A percentile compares a stretch with the other conserved stretches of the same genome.
Evolutionary conservation across 768 basidiomycete genomes (phyloP).

Genomic region (Leccinum barrowsii): DNA sequence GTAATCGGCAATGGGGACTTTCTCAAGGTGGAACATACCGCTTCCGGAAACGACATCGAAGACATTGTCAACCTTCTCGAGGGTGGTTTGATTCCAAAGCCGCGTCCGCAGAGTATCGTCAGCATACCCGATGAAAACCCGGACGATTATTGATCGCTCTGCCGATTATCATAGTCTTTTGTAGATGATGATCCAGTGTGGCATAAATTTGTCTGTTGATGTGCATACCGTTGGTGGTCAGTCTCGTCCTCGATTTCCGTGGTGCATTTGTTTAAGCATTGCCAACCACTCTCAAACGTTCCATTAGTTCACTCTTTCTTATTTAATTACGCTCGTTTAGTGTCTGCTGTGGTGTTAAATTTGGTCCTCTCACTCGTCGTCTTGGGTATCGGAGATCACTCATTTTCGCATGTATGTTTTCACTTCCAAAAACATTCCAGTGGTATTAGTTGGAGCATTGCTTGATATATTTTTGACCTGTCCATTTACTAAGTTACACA

Average conservation of each 20-base stretch:
- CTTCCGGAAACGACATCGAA: conserved; percentile 46
- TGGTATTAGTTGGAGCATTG: conserved; percentile 11
- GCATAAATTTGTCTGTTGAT: conserved; percentile 23
- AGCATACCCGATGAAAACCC: conserved; percentile 54
- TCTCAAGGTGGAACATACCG: background rate
- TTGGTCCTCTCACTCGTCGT: conserved; percentile 11
- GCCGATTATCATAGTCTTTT: conserved; percentile 5
- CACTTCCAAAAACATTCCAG: conserved; percentile 6
- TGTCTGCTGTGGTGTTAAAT: conserved; percentile 22
- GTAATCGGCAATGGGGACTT: conserved; percentile 10
- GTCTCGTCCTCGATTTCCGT: background rate
- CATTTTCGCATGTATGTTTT: conserved; percentile 8
- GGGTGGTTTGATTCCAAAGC: conserved; percentile 32
- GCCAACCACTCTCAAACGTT: background rate
- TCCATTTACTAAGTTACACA: background rate
- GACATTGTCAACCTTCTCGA: conserved; percentile 69
- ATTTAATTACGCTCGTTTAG: conserved; percentile 32
- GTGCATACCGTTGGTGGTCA: conserved; percentile 22
- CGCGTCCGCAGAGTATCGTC: conserved; percentile 40
- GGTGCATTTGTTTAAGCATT: background rate
- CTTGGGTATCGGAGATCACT: conserved; percentile 8
- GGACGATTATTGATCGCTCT: conserved; percentile 43
- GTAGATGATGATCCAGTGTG: conserved; percentile 23
- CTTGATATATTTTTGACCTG: conserved; percentile 12
- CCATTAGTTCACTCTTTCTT: conserved; percentile 25